phyloP scores from a whole-genome alignment of 352 stramenopile genomes.

The Phytophthora podocarpi region DNA sequence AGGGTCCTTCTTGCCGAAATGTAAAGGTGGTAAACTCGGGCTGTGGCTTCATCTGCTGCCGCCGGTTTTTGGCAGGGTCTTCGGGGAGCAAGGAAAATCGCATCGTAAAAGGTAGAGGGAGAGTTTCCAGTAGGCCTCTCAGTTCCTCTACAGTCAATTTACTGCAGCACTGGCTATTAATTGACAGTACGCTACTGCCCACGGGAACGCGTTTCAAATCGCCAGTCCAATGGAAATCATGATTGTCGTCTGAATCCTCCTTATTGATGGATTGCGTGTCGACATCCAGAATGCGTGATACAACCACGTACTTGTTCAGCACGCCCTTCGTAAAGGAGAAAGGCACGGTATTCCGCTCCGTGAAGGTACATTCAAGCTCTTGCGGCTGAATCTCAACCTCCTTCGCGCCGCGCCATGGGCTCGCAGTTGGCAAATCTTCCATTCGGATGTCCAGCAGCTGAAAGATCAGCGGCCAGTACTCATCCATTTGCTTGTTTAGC shows the following conservation, averaged over 20 bases:
- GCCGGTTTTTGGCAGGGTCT: slow-evolving; percentile 56
- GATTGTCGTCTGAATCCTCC: slow-evolving; percentile 15
- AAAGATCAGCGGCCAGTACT: slow-evolving; percentile 87
- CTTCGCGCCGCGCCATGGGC: slow-evolving; percentile 78
- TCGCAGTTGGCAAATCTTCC: slow-evolving; percentile 76
- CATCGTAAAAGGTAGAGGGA: slow-evolving; percentile 61
- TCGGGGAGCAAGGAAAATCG: slow-evolving; percentile 74
- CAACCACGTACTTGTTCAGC: slow-evolving; percentile 71
- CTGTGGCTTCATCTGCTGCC: slow-evolving; percentile 53
- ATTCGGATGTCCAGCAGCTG: slow-evolving; percentile 81
- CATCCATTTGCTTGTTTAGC: slow-evolving; percentile 86
- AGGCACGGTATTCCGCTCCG: slow-evolving; percentile 48
- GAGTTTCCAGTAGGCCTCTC: slow-evolving; percentile 47
- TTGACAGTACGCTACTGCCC: slow-evolving; percentile 64
- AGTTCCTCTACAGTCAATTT: slow-evolving; percentile 81
- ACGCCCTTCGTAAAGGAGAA: slow-evolving; percentile 77
- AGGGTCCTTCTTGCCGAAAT: slow-evolving; percentile 76
- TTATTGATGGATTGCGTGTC: slow-evolving; percentile 14
- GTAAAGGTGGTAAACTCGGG: slow-evolving; percentile 62
- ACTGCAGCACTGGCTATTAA: slow-evolving; percentile 77
- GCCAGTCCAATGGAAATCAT: slow-evolving; percentile 26
- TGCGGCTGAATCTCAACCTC: slow-evolving; percentile 73
- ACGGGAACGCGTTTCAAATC: slow-evolving; percentile 59
- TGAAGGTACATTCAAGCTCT: slow-evolving; percentile 70
- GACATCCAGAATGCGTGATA: slow-evolving; percentile 57